phyloP scores from a whole-genome alignment of 2,329 filamentous ascomycete genomes.

The Colletotrichum sp. region DNA sequence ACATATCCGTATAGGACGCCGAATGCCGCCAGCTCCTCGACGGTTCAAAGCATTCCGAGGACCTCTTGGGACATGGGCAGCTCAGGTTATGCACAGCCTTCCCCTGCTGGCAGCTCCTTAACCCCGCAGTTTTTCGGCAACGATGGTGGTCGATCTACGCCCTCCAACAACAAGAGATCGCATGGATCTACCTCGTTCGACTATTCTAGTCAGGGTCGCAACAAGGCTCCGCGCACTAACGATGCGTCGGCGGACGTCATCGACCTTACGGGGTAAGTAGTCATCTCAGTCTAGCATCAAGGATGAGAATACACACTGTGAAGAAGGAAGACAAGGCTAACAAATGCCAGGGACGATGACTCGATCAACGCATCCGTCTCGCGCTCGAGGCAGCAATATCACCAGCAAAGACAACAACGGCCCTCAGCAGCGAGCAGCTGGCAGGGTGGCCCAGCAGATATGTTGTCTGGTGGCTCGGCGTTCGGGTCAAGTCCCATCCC shows the following conservation, averaged over 20 bases:
- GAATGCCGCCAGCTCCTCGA: not conserved
- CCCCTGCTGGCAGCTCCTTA: not conserved
- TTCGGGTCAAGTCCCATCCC: not conserved
- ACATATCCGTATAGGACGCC: not conserved
- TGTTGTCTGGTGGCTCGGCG: not conserved
- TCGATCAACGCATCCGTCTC: slow-evolving; percentile 25
- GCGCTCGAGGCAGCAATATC: not conserved
- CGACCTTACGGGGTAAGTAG: slow-evolving; percentile 46
- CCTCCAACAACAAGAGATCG: slow-evolving; percentile 13
- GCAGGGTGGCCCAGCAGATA: not conserved
- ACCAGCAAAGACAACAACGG: not conserved
- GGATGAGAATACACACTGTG: not conserved
- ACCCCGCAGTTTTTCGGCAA: not conserved
- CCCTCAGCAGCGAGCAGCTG: not conserved
- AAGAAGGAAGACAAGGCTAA: slow-evolving; percentile 22
- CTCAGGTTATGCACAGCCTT: not conserved
- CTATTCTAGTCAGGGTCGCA: not conserved
- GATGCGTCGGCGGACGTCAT: slow-evolving; percentile 32
- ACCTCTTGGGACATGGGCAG: not conserved
- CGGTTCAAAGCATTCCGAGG: not conserved
- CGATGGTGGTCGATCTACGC: not conserved
- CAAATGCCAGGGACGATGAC: slow-evolving; percentile 36
- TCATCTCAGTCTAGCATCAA: not conserved
- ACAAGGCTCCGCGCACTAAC: slow-evolving; percentile 15
- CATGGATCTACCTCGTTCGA: not conserved